Evolutionary conservation across 2,329 filamentous ascomycete genomes (phyloP).

Genomic region (Aspergillus sp.): DNA sequence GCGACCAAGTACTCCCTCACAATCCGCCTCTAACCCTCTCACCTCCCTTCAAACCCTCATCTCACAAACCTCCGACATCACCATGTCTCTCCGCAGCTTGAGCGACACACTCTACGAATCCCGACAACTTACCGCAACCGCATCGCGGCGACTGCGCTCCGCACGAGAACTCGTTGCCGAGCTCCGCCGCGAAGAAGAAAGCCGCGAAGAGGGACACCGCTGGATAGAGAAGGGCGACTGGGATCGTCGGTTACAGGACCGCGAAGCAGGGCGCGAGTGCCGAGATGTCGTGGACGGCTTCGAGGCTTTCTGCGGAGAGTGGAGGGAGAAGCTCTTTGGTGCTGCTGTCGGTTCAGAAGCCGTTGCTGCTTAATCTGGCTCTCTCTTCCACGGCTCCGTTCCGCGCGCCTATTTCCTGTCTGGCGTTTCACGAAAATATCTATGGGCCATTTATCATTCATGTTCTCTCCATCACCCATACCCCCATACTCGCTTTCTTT

Average conservation of each 20-base stretch:
- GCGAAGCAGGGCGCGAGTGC: slow-evolving; percentile 84
- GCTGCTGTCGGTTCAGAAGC: slow-evolving; percentile 36
- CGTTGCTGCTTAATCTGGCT: slow-evolving; percentile 33
- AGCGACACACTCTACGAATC: slow-evolving; percentile 95
- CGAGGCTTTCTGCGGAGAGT: slow-evolving; percentile 83
- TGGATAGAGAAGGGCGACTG: slow-evolving; percentile 85
- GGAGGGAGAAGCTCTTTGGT: slow-evolving; percentile 76
- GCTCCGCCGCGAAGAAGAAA: slow-evolving; percentile 80
- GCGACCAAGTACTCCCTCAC: slow-evolving; percentile 36
- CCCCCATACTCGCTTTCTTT: slow-evolving; percentile 3
- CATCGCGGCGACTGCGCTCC: slow-evolving; percentile 76
- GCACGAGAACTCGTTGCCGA: slow-evolving; percentile 86
- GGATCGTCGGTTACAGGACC: slow-evolving; percentile 73
- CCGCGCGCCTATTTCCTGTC: neutral
- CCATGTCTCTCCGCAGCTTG: slow-evolving; percentile 81
- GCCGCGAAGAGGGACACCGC: slow-evolving; percentile 77
- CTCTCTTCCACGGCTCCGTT: neutral
- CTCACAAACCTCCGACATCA: slow-evolving; percentile 71
- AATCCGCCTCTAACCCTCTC: slow-evolving; percentile 53
- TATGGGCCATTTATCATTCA: neutral
- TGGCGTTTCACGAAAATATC: neutral
- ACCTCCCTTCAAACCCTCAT: slow-evolving; percentile 71
- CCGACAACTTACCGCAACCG: slow-evolving; percentile 81
- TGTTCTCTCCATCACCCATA: neutral
- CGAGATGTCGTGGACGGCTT: slow-evolving; percentile 89